Base-by-base conservation (phyloP, 169 alveolate genomes). In the Eimeria brunetti region DNA sequence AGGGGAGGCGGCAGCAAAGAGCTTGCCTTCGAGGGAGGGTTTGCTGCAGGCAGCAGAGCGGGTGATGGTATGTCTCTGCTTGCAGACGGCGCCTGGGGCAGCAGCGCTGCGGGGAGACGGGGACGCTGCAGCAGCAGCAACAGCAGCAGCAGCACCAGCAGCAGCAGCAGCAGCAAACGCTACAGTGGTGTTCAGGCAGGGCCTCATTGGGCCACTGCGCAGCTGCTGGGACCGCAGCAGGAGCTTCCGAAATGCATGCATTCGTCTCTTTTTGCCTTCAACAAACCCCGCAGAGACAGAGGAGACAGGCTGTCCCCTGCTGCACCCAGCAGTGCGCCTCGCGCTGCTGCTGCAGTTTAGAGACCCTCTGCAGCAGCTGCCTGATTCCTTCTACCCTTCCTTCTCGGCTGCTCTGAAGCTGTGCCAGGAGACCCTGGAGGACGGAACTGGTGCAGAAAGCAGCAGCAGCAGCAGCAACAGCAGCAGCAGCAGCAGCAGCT, bases 261-360 rank as follows among this genome's bases (percentile, higher is more conserved):
- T 30, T 4, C 56, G 91, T 56, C 75, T 85, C 64, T 81, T 81
- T 30, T 41, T 85, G 24, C 38, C 53, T 0, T 30, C 89, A 36
- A 56, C 51, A 36, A 27, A n/a, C 20, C 24, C 44, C 20, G 49
- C 36, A 38, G 80, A 22, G 60, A 18, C 36, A 14, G 53, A 53
- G 44, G 80, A 56, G 8, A 58, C 80, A 14, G 11, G 5, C 51
- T 18, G 53, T 51, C 51, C 78, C 38, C 53, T 60, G 38, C 27
- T 85, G 46, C 91, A 85, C 44, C 91, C 91, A 46, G 91, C 91
- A 49, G 91, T 85, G 60, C 91, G 91, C 30, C 91, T 85, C 62
- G 91, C 91, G 27, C 81, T 85, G 41, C 62, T 85, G 80, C 91
- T 85, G 91, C 91, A 85, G 78, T 85, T 80, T 80, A 60, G 64